Evolutionary conservation across 768 basidiomycete genomes (phyloP).

Genomic region (Galerina marginata): DNA sequence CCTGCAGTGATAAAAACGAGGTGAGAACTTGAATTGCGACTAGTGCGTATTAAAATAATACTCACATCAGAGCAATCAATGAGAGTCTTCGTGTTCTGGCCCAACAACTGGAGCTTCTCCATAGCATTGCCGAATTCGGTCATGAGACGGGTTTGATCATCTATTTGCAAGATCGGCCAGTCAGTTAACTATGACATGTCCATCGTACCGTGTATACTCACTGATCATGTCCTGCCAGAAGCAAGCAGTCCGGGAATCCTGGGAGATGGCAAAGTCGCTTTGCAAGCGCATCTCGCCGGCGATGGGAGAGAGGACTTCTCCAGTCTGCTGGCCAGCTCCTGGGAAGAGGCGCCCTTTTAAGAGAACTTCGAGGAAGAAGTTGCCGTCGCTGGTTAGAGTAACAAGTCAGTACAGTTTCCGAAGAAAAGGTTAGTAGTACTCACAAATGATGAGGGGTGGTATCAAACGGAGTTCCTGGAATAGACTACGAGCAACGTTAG

Average conservation of each 20-base stretch:
- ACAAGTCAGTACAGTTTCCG: too few species aligned
- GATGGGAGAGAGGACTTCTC: constrained; percentile 29
- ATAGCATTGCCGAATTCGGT: constrained; percentile 35
- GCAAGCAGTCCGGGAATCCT: constrained; percentile 30
- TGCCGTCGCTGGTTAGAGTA: constrained; percentile 30
- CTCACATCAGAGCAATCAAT: constrained; percentile 43
- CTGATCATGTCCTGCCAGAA: constrained; percentile 28
- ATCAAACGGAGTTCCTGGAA: constrained; percentile 41
- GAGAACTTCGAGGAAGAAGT: constrained; percentile 42
- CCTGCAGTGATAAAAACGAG: background rate
- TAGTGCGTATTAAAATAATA: background rate
- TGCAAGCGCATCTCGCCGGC: constrained; percentile 30
- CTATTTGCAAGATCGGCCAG: background rate
- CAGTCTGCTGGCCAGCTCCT: constrained; percentile 22
- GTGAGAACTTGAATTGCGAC: background rate
- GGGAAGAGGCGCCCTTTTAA: constrained; percentile 30
- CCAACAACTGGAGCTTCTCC: constrained; percentile 39
- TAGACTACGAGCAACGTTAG: background rate
- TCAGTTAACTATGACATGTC: background rate
- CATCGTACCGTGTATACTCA: background rate
- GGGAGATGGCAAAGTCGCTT: constrained; percentile 28
- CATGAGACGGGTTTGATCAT: constrained; percentile 31
- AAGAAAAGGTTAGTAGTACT: too few species aligned
- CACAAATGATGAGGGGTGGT: background rate
- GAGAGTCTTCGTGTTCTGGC: constrained; percentile 30